A percentile compares a stretch with the other conserved stretches of the same genome.
phyloP scores from a whole-genome alignment of 306 rosid genomes.

The Trifolium fragiferum region DNA sequence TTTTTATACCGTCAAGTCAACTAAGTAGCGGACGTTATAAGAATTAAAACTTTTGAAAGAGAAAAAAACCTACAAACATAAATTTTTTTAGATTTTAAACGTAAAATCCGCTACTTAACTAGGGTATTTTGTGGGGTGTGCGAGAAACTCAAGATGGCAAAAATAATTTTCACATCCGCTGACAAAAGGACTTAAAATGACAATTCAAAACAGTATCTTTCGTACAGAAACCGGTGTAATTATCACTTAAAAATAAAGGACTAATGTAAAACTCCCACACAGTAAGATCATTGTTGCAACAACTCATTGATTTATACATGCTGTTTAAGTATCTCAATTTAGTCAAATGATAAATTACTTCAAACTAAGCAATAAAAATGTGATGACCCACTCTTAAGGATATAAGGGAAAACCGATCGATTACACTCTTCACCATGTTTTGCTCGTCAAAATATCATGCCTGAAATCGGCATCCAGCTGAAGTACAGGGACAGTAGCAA shows the following conservation, averaged over 20 bases:
- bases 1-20: too few relatives aligned
- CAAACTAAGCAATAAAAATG: constrained; percentile 37
- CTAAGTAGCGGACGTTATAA: too few relatives aligned
- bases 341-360: constrained; percentile 38
- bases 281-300: constrained; percentile 32
- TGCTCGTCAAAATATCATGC: constrained; percentile 39
- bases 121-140: too few relatives aligned
- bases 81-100: too few relatives aligned
- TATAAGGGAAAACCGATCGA: constrained; percentile 10
- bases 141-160: too few relatives aligned
- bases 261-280: constrained; percentile 12
- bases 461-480: constrained; percentile 30
- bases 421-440: constrained; percentile 35
- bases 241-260: not conserved
- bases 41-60: too few relatives aligned
- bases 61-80: too few relatives aligned
- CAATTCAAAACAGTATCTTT: not conserved
- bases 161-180: not conserved
- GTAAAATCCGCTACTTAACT: too few relatives aligned
- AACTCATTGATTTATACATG: constrained; percentile 42
- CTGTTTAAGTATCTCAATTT: constrained; percentile 31
- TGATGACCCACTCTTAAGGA: constrained; percentile 11
- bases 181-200: not conserved
- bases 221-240: not conserved
- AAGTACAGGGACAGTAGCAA: constrained; percentile 31